Evolutionary conservation across 2,329 filamentous ascomycete genomes (phyloP).

Genomic region (Aspergillus sp.): DNA sequence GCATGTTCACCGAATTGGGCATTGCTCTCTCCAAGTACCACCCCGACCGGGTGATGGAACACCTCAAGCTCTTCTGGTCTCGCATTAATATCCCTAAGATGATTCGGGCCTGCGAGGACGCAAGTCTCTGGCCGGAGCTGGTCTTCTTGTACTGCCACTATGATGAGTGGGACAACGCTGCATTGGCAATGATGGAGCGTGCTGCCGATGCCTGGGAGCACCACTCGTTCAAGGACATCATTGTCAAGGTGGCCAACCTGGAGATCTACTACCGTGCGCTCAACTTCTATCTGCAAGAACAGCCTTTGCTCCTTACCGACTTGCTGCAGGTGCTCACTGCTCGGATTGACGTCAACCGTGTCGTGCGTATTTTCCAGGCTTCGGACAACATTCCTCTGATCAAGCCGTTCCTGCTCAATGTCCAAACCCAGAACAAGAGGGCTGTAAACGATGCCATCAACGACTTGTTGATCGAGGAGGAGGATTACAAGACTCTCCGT

Average conservation of each 20-base stretch:
- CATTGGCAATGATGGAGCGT: constrained; percentile 95
- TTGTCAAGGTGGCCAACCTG: constrained; percentile 95
- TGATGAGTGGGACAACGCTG: constrained; percentile 97
- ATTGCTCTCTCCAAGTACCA: constrained; percentile 94
- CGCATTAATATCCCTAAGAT: constrained; percentile 98
- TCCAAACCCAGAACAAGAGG: constrained; percentile 96
- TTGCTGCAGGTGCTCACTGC: constrained; percentile 88
- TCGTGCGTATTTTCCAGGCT: constrained; percentile 99
- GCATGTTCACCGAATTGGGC: constrained; percentile 91
- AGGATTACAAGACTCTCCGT: constrained; percentile 97
- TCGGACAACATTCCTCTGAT: constrained; percentile 97
- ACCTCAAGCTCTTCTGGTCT: constrained; percentile 97
- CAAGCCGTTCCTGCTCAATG: constrained; percentile 97
- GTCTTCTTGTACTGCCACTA: constrained; percentile 99
- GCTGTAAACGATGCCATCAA: constrained; percentile 98
- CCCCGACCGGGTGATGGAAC: constrained; percentile 95
- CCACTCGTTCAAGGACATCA: constrained; percentile 98
- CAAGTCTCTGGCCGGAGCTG: constrained; percentile 94
- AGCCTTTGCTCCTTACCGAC: constrained; percentile 93
- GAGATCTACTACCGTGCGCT: constrained; percentile 98
- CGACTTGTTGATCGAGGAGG: constrained; percentile 95
- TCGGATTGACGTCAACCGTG: constrained; percentile 95
- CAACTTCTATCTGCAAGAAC: constrained; percentile 97
- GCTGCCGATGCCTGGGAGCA: constrained; percentile 98
- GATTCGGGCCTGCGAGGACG: constrained; percentile 89